Evolutionary conservation across 192 early-diverging fungal species (phyloP), one percentile per base, ranked within the genome.

Genomic region (Geranomyces variabilis): DNA sequence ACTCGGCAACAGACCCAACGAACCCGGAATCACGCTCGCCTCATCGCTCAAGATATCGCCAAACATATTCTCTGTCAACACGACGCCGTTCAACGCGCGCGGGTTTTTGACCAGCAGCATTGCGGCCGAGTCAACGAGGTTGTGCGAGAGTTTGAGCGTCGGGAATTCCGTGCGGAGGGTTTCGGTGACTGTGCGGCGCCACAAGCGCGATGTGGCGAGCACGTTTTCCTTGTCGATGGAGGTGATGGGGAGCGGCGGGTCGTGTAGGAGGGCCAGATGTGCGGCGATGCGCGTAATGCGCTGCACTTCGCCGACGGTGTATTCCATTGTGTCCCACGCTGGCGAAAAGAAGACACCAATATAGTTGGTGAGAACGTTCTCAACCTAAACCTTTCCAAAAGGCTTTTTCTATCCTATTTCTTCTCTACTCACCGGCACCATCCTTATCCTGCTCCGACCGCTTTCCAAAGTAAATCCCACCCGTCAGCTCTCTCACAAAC

Each of bases 171-270:
- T 89, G 48, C 83, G 76, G 33, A 99, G 80, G 13, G 92, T 93
- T 63, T 96, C 92, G 0, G 93, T 94, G 24, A 98, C 97, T 24
- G 91, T 90, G 67, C 89, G 90, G 69, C 96, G 92, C 97, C 97
- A 99, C 62, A 99, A 89, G 77, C 97, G 90, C 21, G 97, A 99
- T 0, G 95, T 93, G 28, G 97, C 97, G 53, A 98, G 84, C 1
- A 99, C 97, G 77, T 99, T 99, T 63, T 96, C 96, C 85, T 99
- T 99, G 88, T 99, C 97, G 65, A 99, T 92, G 26, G 94, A 97
- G 71, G 94, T 96, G 75, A 99, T 94, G 57, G 91, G 88, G 66
- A 87, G 86, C 14, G 90, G 87, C 43, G 97, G 97, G 58, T 82
- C 84, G 24, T 89, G 83, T 73, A 91, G 79, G 49, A 92, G 80